phyloP scores from a whole-genome alignment of 1,284 basidiomycete genomes.

The Vanrija sp. region DNA sequence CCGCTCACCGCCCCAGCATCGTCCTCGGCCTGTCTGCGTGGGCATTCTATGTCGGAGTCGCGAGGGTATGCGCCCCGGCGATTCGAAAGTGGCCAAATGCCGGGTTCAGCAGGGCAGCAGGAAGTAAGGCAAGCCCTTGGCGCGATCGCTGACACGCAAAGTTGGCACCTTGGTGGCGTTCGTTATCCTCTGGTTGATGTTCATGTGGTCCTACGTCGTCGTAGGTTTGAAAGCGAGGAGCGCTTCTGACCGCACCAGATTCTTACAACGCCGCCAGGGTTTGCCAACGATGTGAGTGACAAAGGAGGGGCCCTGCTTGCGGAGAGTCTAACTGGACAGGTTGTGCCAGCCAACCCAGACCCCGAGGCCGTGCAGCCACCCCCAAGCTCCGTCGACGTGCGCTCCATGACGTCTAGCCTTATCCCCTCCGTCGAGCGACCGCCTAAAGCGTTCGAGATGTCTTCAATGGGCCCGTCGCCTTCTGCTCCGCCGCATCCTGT shows the following conservation, averaged over 20 bases:
- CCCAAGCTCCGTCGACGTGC: neutral
- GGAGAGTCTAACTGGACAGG: slow-evolving; percentile 5
- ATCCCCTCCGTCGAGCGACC: neutral
- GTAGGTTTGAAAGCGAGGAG: slow-evolving; percentile 46
- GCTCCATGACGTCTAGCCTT: neutral
- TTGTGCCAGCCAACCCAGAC: neutral
- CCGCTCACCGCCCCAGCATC: slow-evolving; percentile 18
- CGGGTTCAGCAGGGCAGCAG: slow-evolving; percentile 53
- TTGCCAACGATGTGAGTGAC: slow-evolving; percentile 61
- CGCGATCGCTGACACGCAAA: slow-evolving; percentile 29
- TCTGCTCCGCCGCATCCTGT: neutral
- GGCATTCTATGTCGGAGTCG: slow-evolving; percentile 65
- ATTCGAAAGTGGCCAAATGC: slow-evolving; percentile 52
- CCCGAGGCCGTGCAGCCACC: neutral
- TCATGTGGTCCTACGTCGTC: slow-evolving; percentile 66
- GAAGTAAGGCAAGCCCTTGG: slow-evolving; percentile 54
- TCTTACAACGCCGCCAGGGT: slow-evolving; percentile 63
- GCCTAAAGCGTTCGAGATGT: neutral
- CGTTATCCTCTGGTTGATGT: slow-evolving; percentile 61
- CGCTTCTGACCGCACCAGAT: slow-evolving; percentile 45
- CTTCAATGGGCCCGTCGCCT: no score
- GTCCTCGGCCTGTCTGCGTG: slow-evolving; percentile 34
- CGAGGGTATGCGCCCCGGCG: slow-evolving; percentile 62
- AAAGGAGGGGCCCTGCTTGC: no score
- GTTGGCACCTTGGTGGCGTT: slow-evolving; percentile 61